Base-by-base conservation (phyloP, 2,329 filamentous ascomycete species). In the Nemania bipapillata region DNA sequence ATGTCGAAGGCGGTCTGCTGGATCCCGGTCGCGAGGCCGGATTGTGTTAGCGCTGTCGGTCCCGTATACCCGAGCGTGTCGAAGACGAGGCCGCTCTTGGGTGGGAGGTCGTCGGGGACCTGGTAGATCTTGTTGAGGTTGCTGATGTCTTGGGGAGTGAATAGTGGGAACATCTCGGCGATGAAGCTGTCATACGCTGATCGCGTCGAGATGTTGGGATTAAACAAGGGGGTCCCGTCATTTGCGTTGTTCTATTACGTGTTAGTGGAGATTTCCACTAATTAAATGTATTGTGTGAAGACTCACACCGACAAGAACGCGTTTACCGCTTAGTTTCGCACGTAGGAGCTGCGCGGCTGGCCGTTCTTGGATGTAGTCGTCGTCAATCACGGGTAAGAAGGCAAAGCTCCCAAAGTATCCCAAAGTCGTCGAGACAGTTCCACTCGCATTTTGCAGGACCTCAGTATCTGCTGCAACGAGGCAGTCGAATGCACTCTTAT, bases 1-100 rank as follows among this genome's bases (percentile, higher is more conserved):
- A 86, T 80, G 71, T 85, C 81, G 65, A 80, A 75, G 4, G 81
- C 83, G 8, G 82, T 79, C 68, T 86, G 83, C 66, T 86, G 84
- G 62, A 84, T 82, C 8, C 84, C 84, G 1, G 81, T 83, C 0
- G 78, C 83, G 12, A 83, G 78, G 7, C 78, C 78, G 45, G 81
- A 83, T 56, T 84, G 78, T 52, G 83, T 84, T 30, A 86, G 69
- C 0, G 84, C 83, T 0, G 81, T 85, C 1, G 81, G 78, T 0
- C 78, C 77, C 0, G 59, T 70, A 52, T 77, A 73, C 9, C 81
- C 81, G 1, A 77, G 72, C 0, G 81, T 83, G 40, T 82, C 80
- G 60, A 77, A 82, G 37, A 73, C 71, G 5, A 74, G 67, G 3
- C 65, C 71, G 45, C 66, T 45, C 6, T 67, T 60, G 17, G 49